Evolutionary conservation across 2,329 filamentous ascomycete genomes (phyloP).

Genomic region (Aspergillus caelatus): DNA sequence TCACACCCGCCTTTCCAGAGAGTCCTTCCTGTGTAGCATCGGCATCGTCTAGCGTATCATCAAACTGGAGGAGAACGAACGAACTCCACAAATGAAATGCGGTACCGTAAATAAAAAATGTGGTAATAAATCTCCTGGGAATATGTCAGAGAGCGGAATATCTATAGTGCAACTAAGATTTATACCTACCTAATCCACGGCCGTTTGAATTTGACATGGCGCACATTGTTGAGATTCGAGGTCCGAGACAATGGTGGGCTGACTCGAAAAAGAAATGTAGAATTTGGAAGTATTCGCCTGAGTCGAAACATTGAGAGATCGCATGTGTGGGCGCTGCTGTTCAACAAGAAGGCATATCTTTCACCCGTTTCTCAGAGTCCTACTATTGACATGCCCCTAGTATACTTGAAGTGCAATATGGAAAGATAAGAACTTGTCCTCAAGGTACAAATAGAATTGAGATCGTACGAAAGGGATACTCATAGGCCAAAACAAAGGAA

Average conservation of each 20-base stretch:
- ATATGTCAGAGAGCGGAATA: not conserved
- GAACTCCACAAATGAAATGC: constrained; percentile 39
- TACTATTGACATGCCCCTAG: not conserved
- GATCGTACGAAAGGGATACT: not conserved
- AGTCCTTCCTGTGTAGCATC: constrained; percentile 16
- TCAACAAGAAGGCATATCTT: constrained; percentile 13
- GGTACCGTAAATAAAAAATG: constrained; percentile 33
- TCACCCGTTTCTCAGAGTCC: not conserved
- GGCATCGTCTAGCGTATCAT: constrained; percentile 28
- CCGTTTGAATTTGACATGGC: constrained; percentile 37
- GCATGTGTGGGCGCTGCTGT: constrained; percentile 15
- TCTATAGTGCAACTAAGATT: not conserved
- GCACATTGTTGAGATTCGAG: constrained; percentile 27
- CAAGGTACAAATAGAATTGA: not conserved
- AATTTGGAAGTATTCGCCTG: constrained; percentile 31
- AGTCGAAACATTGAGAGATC: constrained; percentile 37
- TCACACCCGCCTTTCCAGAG: not conserved
- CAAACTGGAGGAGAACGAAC: constrained; percentile 34
- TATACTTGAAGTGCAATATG: not conserved
- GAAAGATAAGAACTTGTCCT: not conserved
- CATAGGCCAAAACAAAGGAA: not conserved
- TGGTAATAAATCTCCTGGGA: constrained; percentile 33
- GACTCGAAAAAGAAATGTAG: constrained; percentile 27
- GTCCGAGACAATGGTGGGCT: constrained; percentile 22
- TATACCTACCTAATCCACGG: constrained; percentile 36